Evolutionary conservation across 148 eudicot species (phyloP).

Genomic region (Fagopyrum tataricum): DNA sequence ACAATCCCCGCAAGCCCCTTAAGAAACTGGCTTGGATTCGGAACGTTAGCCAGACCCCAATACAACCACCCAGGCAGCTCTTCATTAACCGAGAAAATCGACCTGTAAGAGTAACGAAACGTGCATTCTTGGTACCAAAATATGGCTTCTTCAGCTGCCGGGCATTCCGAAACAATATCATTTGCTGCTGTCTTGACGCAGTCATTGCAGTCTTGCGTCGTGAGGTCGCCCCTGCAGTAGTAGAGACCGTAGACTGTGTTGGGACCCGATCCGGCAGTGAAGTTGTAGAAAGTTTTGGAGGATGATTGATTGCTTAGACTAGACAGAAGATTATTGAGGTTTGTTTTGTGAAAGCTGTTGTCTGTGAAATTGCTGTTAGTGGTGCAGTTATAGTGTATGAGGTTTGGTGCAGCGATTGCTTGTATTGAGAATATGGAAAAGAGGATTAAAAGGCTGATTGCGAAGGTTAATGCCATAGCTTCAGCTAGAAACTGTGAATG

Average conservation of each 20-base stretch:
- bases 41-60: not conserved
- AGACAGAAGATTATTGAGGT: not conserved
- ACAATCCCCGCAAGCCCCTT: not conserved
- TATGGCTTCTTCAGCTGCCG: not conserved
- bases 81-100: not conserved
- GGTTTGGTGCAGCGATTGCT: not conserved
- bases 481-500: not conserved
- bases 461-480: not conserved
- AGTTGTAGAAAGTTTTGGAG: constrained; percentile 4
- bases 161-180: not conserved
- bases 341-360: not conserved
- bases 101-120: not conserved
- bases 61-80: not conserved
- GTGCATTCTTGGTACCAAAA: not conserved
- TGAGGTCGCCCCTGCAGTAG: constrained; percentile 7
- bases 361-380: not conserved
- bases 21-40: not conserved
- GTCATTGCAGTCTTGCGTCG: not conserved
- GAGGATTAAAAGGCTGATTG: not conserved
- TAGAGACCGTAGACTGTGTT: not conserved
- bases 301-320: not conserved
- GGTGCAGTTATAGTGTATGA: not conserved
- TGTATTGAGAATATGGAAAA: not conserved
- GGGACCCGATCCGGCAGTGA: not conserved
- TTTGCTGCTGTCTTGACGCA: not conserved